Percentiles rank a stretch among this genome's conserved stretches.
Conservation (phyloP, 2,329 filamentous ascomycete genomes). For the Aspergillus sp. region DNA sequence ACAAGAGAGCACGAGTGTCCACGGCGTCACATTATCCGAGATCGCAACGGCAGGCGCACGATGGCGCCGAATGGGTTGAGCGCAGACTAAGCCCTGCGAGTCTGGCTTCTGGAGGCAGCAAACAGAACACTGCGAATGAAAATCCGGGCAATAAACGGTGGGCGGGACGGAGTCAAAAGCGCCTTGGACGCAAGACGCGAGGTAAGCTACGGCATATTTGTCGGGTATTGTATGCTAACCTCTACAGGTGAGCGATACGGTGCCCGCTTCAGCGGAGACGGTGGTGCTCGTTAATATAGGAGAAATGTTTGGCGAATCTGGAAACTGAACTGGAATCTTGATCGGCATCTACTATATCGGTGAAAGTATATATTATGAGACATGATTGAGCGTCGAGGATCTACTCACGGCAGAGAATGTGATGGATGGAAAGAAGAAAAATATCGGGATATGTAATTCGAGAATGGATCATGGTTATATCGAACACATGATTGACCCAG, state of each 20-base stretch:
- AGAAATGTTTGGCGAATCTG: not conserved
- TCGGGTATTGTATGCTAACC: slow-evolving; percentile 6
- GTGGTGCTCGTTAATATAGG: not conserved
- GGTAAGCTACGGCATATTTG: slow-evolving; percentile 13
- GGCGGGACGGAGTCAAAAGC: slow-evolving; percentile 7
- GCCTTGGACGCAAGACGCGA: slow-evolving; percentile 19
- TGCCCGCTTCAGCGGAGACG: slow-evolving; percentile 19
- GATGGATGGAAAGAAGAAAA: not conserved
- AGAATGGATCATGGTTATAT: not conserved
- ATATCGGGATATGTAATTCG: not conserved
- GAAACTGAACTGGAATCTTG: not conserved
- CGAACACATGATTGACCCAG: slow-evolving; percentile 17
- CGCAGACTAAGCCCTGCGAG: slow-evolving; percentile 23
- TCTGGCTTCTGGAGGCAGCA: slow-evolving; percentile 24
- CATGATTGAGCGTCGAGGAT: not conserved
- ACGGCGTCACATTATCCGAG: slow-evolving; percentile 2
- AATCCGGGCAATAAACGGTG: slow-evolving; percentile 3
- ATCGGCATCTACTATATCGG: not conserved
- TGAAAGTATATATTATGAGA: not conserved
- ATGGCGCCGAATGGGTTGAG: slow-evolving; percentile 16
- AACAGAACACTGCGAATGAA: slow-evolving; percentile 9
- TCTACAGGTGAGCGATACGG: slow-evolving; percentile 24
- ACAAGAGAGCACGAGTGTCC: slow-evolving; percentile 10
- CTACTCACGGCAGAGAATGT: not conserved
- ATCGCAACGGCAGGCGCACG: slow-evolving; percentile 10